These are phyloP conservation scores for Chondrostereum purpureum DNA, from an alignment of 1,284 basidiomycete genomes.

Conservation along the genomic window DNA sequence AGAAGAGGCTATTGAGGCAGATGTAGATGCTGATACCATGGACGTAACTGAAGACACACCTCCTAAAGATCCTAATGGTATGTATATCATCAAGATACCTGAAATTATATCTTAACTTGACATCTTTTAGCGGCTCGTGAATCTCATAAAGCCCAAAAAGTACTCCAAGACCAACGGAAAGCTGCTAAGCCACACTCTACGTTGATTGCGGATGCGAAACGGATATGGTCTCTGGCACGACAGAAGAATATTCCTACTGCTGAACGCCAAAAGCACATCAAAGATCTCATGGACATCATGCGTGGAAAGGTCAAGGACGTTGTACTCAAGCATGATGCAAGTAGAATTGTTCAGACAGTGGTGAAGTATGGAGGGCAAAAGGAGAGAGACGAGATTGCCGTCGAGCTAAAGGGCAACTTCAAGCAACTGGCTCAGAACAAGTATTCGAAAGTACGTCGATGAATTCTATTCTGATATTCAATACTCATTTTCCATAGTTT, in stretches of 20 bases:
- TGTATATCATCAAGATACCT: conserved; percentile 7
- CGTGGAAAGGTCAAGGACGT: conserved; percentile 79
- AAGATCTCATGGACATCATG: conserved; percentile 65
- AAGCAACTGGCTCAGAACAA: conserved; percentile 75
- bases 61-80: conserved; percentile 52
- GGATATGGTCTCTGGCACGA: conserved; percentile 75
- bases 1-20: conserved; percentile 22
- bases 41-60: conserved; percentile 15
- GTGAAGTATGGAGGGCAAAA: conserved; percentile 79
- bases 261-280: conserved; percentile 71
- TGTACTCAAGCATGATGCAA: conserved; percentile 86
- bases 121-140: conserved; percentile 45
- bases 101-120: conserved; percentile 5
- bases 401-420: conserved; percentile 76
- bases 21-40: conserved; percentile 22
- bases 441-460: conserved; percentile 73
- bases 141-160: conserved; percentile 62
- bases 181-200: conserved; percentile 76
- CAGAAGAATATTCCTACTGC: conserved; percentile 64
- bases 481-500: conserved; percentile 45
- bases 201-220: conserved; percentile 69
- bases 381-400: conserved; percentile 73
- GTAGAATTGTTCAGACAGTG: conserved; percentile 79
- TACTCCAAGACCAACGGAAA: conserved; percentile 54
- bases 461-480: not conserved